Evolutionary conservation across 768 basidiomycete genomes (phyloP).

Genomic region (Naematelia aurantialba): DNA sequence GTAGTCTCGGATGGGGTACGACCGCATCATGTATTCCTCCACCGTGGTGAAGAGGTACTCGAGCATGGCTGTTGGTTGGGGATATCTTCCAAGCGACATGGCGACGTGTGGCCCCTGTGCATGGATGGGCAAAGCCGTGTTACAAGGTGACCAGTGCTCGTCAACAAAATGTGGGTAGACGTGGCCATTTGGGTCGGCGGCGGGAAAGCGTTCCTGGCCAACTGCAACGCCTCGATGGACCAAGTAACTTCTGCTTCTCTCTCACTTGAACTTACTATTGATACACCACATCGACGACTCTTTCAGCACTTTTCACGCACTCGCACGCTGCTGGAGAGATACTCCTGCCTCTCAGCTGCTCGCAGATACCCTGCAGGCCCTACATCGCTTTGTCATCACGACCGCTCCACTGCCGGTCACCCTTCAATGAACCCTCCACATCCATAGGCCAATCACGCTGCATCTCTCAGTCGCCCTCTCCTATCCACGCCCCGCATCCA

Average conservation of each 20-base stretch:
- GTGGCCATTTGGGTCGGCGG: background rate
- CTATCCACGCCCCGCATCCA: background rate
- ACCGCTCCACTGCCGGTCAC: background rate
- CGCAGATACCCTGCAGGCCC: too few relatives aligned
- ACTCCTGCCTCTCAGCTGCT: too few relatives aligned
- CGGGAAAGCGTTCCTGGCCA: conserved; percentile 1
- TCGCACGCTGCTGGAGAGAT: too few relatives aligned
- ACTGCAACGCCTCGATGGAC: background rate
- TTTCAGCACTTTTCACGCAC: too few relatives aligned
- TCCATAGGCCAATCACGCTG: background rate
- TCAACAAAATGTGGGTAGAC: background rate
- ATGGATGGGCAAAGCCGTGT: background rate
- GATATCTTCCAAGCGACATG: conserved; percentile 28
- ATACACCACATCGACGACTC: too few relatives aligned
- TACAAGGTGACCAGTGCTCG: background rate
- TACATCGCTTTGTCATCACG: too few relatives aligned
- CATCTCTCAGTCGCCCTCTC: background rate
- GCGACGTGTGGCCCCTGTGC: background rate
- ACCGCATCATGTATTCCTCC: conserved; percentile 19
- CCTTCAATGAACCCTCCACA: background rate
- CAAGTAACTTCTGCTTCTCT: background rate
- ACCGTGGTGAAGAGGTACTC: conserved; percentile 24
- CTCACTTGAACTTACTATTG: too few relatives aligned
- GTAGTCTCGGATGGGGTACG: conserved; percentile 36
- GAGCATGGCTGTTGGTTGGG: conserved; percentile 32